Conservation (phyloP, 2,329 filamentous ascomycete species). For the Epichloe amarillans region DNA sequence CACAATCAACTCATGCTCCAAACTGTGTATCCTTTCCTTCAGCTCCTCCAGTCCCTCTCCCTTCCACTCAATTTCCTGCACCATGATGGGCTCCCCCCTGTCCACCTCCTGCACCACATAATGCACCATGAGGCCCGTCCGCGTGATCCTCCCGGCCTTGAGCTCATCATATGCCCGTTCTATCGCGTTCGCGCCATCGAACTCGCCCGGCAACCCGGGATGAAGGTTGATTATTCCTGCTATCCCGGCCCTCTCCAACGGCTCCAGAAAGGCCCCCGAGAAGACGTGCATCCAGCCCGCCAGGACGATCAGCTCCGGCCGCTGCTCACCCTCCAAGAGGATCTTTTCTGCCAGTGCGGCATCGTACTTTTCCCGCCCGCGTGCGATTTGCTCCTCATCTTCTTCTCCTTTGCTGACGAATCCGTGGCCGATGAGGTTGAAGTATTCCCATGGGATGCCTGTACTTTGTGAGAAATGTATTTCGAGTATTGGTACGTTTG, state of each 20-base stretch:
- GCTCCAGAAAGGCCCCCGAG: conserved; percentile 53
- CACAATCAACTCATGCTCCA: conserved; percentile 70
- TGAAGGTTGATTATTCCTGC: conserved; percentile 34
- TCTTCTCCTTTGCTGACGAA: too few relatives aligned
- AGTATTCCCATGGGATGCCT: too few relatives aligned
- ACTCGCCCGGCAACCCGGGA: conserved; percentile 49
- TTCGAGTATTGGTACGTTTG: too few relatives aligned
- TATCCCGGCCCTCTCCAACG: conserved; percentile 47
- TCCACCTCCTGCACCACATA: conserved; percentile 74
- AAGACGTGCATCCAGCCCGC: conserved; percentile 85
- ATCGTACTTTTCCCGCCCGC: too few relatives aligned
- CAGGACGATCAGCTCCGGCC: conserved; percentile 64
- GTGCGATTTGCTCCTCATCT: too few relatives aligned
- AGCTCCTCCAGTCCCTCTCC: conserved; percentile 53
- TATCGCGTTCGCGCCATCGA: conserved; percentile 68
- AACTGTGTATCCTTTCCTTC: conserved; percentile 57
- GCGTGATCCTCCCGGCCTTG: conserved; percentile 46
- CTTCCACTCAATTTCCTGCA: conserved; percentile 37
- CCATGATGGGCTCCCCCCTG: conserved; percentile 53
- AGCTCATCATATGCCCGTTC: conserved; percentile 65
- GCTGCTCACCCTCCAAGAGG: conserved; percentile 31
- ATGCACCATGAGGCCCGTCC: conserved; percentile 82
- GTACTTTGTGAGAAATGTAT: too few relatives aligned
- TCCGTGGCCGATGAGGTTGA: too few relatives aligned
- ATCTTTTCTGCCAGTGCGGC: conserved; percentile 22